Base-by-base conservation (phyloP, 208 protist species). In the Balamuthia mandrillaris region DNA sequence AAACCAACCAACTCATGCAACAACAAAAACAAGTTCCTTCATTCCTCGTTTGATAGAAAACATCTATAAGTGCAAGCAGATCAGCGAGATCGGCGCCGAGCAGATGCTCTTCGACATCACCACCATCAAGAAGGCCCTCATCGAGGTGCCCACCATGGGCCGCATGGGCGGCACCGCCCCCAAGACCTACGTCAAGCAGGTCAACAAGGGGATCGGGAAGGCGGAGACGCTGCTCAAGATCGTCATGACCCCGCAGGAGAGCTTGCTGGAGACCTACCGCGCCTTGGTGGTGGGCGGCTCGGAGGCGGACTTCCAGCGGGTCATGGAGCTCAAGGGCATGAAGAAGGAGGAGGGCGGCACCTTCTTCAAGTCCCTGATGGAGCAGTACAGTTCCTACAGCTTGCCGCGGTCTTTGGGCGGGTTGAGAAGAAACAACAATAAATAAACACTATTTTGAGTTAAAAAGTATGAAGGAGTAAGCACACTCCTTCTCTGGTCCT, bases 251-350 rank as follows among this genome's bases (percentile, higher is more conserved):
- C 70, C 70, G 16, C 58, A 60, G 60, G 60, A 44, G 4, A 39
- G 45, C 14, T 18, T 90, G 0, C 74, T 91, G 7, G 74, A 90
- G 44, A 91, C 89, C 0, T 91, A 81, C 45, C 65, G 82, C 12
- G 47, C 33, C 4, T 33, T 89, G n/a, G 77, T 90, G 16, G 56
- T 60, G 0, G 84, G 77, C 21, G 49, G 47, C 41, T 52, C 83
- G 1, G 65, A 89, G 6, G 47, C 18, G 2, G 85, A 90, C 35
- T 85, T 91, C 75, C 87, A 89, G 78, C 83, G 88, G 51, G 87
- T 91, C 21, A 78, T 90, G 51, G 89, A 91, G 47, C 49, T 91
- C 29, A 91, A 91, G 66, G 89, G 86, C 49, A 29, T 79, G 27
- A 88, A 88, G 49, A 27, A 42, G 37, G 65, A 56, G 42, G 86